Percentiles rank a stretch among this genome's conserved stretches.
These are phyloP conservation scores for Daphne laureola DNA, from an alignment of 441 rosid genomes.

Conservation along the genomic window DNA sequence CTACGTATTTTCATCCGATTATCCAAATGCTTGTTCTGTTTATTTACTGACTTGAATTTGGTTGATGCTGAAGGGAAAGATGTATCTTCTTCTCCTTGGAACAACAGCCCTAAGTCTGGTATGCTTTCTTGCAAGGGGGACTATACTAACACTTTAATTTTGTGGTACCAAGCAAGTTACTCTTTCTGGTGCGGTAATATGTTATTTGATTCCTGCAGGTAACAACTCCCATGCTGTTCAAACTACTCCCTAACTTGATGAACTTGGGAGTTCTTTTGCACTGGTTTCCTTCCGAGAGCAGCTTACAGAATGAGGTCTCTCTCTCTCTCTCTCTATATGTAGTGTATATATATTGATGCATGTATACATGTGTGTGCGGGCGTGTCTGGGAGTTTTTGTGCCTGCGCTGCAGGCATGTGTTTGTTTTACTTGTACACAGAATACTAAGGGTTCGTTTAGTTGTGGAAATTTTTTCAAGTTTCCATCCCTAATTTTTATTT, in stretches of 20 bases:
- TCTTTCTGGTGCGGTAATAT: conserved; percentile 1
- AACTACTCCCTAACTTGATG: conserved; percentile 69
- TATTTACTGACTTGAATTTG: conserved; percentile 10
- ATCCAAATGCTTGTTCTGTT: background rate
- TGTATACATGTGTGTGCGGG: background rate
- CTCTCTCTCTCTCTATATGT: conserved; percentile 17
- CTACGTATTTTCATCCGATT: too few species aligned
- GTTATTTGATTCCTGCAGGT: conserved; percentile 39
- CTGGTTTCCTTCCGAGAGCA: conserved; percentile 73
- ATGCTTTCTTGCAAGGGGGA: conserved; percentile 19
- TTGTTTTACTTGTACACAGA: background rate
- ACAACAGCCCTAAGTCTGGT: conserved; percentile 95
- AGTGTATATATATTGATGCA: too few species aligned
- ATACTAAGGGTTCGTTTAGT: too few species aligned
- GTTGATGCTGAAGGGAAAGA: conserved; percentile 70
- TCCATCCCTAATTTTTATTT: too few species aligned
- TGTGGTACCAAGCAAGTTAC: background rate
- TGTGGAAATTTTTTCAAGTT: too few species aligned
- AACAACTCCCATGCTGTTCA: conserved; percentile 83
- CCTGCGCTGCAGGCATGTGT: background rate
- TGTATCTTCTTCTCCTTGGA: conserved; percentile 96
- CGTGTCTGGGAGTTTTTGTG: background rate
- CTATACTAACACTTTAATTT: background rate
- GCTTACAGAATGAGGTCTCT: conserved; percentile 47
- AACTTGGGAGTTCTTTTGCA: conserved; percentile 78